A percentile compares a stretch with the other conserved stretches of the same genome.
Evolutionary conservation across 2,329 filamentous ascomycete genomes (phyloP).

Genomic region (Beauveria sp.): DNA sequence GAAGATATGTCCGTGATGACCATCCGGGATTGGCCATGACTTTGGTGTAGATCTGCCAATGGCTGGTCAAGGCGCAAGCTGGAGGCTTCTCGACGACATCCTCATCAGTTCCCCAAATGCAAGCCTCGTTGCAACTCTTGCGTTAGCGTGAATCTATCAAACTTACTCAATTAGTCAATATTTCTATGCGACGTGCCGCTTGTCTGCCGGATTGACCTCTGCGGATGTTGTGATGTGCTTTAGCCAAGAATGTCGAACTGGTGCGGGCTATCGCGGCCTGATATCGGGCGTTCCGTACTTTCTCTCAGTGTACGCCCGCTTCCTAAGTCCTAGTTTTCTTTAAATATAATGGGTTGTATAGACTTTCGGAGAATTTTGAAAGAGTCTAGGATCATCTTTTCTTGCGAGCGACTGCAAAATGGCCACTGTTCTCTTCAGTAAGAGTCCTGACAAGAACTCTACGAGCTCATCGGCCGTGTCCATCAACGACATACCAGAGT

Average conservation of each 20-base stretch:
- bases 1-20: too few relatives aligned
- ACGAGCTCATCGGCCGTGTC: constrained; percentile 11
- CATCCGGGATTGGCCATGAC: background rate
- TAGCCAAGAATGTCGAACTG: constrained; percentile 1
- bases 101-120: background rate
- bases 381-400: background rate
- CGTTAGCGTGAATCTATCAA: background rate
- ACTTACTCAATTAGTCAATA: background rate
- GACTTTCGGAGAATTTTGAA: background rate
- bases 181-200: too few relatives aligned
- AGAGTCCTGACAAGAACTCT: constrained; percentile 4
- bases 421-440: constrained; percentile 12
- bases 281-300: background rate
- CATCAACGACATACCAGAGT: constrained; percentile 16
- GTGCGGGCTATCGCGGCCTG: background rate
- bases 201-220: background rate
- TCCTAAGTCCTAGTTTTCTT: background rate
- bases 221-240: constrained; percentile 1
- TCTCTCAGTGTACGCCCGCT: background rate
- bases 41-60: background rate
- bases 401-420: background rate
- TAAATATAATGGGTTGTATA: background rate
- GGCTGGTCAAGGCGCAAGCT: background rate
- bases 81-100: background rate
- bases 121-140: background rate